These are phyloP conservation scores for Rhamnella rubrinervis DNA, from an alignment of 331 rosid genomes.

Conservation along the genomic window DNA sequence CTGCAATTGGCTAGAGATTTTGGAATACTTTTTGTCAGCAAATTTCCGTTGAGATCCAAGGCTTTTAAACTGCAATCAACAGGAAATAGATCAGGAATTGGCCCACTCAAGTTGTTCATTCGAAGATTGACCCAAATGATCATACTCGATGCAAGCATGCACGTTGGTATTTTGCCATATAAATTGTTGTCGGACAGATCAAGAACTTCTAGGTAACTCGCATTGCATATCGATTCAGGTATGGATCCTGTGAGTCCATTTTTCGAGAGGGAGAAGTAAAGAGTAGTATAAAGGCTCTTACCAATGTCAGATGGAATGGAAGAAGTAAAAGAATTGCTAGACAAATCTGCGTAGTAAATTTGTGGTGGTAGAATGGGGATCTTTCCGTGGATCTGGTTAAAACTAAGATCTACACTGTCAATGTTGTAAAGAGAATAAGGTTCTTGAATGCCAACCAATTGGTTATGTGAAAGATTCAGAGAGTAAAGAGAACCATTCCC, in stretches of 20 bases:
- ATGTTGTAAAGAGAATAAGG: constrained; percentile 2
- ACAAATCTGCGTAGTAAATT: not conserved
- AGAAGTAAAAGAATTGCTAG: constrained; percentile 24
- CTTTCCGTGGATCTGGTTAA: constrained; percentile 23
- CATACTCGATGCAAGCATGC: constrained; percentile 23
- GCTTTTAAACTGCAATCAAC: constrained; percentile 33
- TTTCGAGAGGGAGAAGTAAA: constrained; percentile 43
- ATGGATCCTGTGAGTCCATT: constrained; percentile 22
- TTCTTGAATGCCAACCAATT: constrained; percentile 22
- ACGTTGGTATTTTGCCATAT: constrained; percentile 39
- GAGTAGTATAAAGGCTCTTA: not conserved
- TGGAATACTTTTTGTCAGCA: constrained; percentile 43
- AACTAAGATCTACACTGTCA: not conserved
- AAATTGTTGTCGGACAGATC: constrained; percentile 23
- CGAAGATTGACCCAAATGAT: constrained; percentile 41
- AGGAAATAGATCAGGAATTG: constrained; percentile 37
- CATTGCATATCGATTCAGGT: not conserved
- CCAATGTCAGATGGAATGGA: constrained; percentile 21
- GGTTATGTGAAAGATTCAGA: constrained; percentile 20
- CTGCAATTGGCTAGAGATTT: constrained; percentile 44
- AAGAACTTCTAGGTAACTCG: constrained; percentile 5
- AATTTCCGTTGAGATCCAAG: constrained; percentile 46
- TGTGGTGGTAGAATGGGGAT: not conserved
- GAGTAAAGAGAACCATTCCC: not conserved
- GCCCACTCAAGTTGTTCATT: constrained; percentile 34